Percentiles rank a stretch among this genome's conserved stretches.
These are phyloP conservation scores for Protomyces inundatus DNA, from an alignment of 1,139 yeast genomes.

Conservation along the genomic window DNA sequence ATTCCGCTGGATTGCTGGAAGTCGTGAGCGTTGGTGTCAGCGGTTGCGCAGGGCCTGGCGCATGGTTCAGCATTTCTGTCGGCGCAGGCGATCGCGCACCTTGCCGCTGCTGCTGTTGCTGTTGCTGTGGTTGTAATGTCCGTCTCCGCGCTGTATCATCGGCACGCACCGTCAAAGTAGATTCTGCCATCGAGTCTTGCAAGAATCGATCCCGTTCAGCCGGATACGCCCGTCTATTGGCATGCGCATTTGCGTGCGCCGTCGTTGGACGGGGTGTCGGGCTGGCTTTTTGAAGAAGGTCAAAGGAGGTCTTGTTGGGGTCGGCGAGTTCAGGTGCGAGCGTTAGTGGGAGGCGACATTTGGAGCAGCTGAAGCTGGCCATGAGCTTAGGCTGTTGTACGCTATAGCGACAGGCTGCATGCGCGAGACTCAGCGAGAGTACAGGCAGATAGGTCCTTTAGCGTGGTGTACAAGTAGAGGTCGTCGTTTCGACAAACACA, in stretches of 20 bases:
- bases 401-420: too few relatives aligned
- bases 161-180: background rate
- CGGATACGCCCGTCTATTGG: constrained; percentile 2
- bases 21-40: background rate
- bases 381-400: background rate
- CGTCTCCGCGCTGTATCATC: background rate
- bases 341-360: constrained; percentile 7
- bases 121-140: background rate
- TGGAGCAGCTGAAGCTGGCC: constrained; percentile 24
- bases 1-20: constrained; percentile 38
- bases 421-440: too few relatives aligned
- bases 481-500: background rate
- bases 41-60: background rate
- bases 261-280: constrained; percentile 9
- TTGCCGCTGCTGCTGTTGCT: background rate
- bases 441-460: too few relatives aligned
- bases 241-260: background rate
- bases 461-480: background rate
- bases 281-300: constrained; percentile 9
- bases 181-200: constrained; percentile 11
- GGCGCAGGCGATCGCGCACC: background rate
- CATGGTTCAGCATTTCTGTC: background rate
- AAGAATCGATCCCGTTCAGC: constrained; percentile 1
- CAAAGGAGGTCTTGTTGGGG: constrained; percentile 1
- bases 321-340: background rate